Evolutionary conservation across 2,329 filamentous ascomycete species (phyloP), one percentile per base, ranked within the genome.

Genomic region (Fusarium lyarnte): DNA sequence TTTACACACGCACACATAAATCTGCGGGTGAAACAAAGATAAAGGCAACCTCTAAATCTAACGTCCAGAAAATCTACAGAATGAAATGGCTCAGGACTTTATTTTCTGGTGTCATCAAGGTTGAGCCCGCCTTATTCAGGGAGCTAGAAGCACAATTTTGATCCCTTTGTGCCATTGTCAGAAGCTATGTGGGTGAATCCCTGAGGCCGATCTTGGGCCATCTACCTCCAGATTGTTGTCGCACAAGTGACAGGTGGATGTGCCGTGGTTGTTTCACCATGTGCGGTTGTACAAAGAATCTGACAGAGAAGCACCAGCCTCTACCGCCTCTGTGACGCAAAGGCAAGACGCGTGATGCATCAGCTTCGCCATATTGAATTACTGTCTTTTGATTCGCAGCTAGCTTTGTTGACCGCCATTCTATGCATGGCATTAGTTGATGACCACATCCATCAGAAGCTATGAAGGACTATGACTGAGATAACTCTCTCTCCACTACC

Each of bases 121-220:
- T 35, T 14, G 51, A 53, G 41, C 55, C 45, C 38, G 14, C 42
- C 41, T 39, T 41, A 36, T 31, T 39, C 23, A 27, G 39, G 46
- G 29, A 23, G 43, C 39, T 43, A 31, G 31, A 36, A 60, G 47
- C 53, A 41, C 31, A 43, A 45, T 66, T 29, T n/a, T n/a, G 33
- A 36, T 19, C 38, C n/a, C 21, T 41, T 27, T 13, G 23, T n/a
- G 42, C 27, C 49, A 39, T 33, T 31, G 25, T 27, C 29, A 41
- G 19, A 29, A 63, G 47, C 31, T 64, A 53, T 38, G 41, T 14
- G 60, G 45, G 46, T 61, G 45, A 52, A 76, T 70, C 68, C 68
- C 51, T 66, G 61, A 39, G 68, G 70, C 45, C 36, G 66, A 72
- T 76, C 67, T 47, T 47, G 60, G 65, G 49, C 41, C 52, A 63